phyloP scores from a whole-genome alignment of 2,329 filamentous ascomycete species.

The Epichloe festucae region DNA sequence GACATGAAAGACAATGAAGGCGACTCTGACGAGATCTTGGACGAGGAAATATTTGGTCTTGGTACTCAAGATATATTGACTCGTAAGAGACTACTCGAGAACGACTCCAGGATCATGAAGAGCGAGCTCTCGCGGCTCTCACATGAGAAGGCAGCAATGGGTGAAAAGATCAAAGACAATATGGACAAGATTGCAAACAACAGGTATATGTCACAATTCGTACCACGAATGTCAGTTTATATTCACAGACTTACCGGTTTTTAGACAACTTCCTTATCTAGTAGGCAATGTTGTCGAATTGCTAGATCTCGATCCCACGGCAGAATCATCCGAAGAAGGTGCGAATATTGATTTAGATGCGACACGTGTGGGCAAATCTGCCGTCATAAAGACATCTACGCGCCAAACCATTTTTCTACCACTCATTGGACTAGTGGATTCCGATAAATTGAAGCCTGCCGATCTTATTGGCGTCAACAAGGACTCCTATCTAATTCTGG shows the following conservation, averaged over 20 bases:
- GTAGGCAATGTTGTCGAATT: conserved; percentile 98
- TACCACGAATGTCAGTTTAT: not conserved
- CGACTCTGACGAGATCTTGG: conserved; percentile 69
- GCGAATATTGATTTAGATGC: conserved; percentile 98
- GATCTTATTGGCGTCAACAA: conserved; percentile 98
- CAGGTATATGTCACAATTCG: conserved; percentile 43
- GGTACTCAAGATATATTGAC: conserved; percentile 93
- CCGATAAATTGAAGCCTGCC: conserved; percentile 84
- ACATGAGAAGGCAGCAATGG: conserved; percentile 93
- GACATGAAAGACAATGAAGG: conserved; percentile 76
- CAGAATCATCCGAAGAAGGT: conserved; percentile 91
- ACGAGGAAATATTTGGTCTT: conserved; percentile 84
- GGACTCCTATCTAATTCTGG: conserved; percentile 93
- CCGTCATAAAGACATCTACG: conserved; percentile 98
- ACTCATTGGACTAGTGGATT: conserved; percentile 91
- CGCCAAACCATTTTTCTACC: conserved; percentile 97
- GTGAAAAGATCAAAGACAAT: conserved; percentile 98
- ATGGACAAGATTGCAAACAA: conserved; percentile 99
- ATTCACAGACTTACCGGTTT: conserved; percentile 4
- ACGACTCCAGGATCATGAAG: conserved; percentile 97
- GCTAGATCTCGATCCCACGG: conserved; percentile 88
- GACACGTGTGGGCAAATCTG: conserved; percentile 91
- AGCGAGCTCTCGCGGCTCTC: conserved; percentile 89
- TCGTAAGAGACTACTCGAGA: conserved; percentile 82
- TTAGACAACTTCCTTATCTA: conserved; percentile 89